phyloP scores from a whole-genome alignment of 225 moss, liverwort and hornwort species.

The Polytrichum formosum region DNA sequence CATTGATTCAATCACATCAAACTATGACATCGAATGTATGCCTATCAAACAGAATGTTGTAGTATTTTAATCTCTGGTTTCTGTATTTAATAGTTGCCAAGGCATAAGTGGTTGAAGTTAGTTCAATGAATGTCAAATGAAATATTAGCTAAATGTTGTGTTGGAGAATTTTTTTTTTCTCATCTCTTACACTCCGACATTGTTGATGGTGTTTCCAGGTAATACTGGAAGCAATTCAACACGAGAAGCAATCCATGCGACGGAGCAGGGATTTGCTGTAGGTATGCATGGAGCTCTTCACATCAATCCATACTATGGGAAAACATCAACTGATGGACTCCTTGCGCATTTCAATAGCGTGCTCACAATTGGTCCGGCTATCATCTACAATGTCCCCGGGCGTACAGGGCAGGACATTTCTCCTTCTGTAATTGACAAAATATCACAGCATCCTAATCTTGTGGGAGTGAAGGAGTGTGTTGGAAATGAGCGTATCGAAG shows the following conservation, averaged over 20 bases:
- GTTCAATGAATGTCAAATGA: no score
- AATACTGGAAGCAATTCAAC: slow-evolving; percentile 95
- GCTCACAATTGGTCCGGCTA: slow-evolving; percentile 71
- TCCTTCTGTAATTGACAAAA: slow-evolving; percentile 49
- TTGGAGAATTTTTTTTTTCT: no score
- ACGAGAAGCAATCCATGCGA: slow-evolving; percentile 81
- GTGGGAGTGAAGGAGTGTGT: slow-evolving; percentile 87
- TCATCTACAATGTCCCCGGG: slow-evolving; percentile 88
- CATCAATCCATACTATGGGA: slow-evolving; percentile 94
- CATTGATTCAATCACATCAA: no score
- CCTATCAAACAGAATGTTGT: no score
- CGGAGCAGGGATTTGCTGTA: slow-evolving; percentile 83
- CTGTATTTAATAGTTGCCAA: no score
- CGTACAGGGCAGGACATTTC: slow-evolving; percentile 86
- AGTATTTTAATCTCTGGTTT: no score
- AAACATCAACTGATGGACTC: slow-evolving; percentile 74
- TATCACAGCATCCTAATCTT: slow-evolving; percentile 58
- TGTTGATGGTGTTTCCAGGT: slow-evolving; percentile 20
- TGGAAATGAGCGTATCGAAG: slow-evolving; percentile 65
- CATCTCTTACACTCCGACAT: no score
- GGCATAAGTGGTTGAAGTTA: no score
- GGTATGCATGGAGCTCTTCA: slow-evolving; percentile 94
- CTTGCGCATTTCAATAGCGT: slow-evolving; percentile 69
- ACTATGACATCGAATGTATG: no score
- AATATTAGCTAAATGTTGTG: no score